Percentiles rank a stretch among this genome's conserved stretches.
phyloP scores from a whole-genome alignment of 2,329 filamentous ascomycete species.

The Xylaria sp. region DNA sequence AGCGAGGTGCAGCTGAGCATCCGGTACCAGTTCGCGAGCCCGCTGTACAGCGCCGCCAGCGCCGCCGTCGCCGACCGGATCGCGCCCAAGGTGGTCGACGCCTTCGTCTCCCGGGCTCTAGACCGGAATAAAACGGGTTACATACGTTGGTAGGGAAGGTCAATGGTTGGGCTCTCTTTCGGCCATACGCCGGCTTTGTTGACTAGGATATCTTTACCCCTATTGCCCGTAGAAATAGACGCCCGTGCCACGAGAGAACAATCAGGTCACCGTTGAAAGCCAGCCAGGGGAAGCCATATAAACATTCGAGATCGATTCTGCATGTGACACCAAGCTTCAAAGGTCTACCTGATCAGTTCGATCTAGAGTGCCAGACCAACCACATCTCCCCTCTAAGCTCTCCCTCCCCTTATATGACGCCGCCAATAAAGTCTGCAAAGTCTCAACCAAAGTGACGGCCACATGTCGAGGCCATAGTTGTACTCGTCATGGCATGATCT shows the following conservation, averaged over 20 bases:
- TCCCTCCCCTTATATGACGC: slow-evolving; percentile 13
- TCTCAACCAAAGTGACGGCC: slow-evolving; percentile 17
- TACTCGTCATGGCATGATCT: slow-evolving; percentile 25
- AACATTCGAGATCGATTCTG: slow-evolving; percentile 17
- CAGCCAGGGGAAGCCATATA: neutral
- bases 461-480: slow-evolving; percentile 16
- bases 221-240: neutral
- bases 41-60: slow-evolving; percentile 83
- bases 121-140: neutral
- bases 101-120: slow-evolving; percentile 76
- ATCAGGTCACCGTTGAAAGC: neutral
- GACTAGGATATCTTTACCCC: neutral
- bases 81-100: slow-evolving; percentile 85
- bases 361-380: slow-evolving; percentile 2
- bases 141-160: too few species aligned
- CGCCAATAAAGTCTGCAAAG: slow-evolving; percentile 13
- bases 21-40: slow-evolving; percentile 83
- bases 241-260: neutral
- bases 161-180: too few species aligned
- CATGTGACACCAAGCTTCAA: slow-evolving; percentile 23
- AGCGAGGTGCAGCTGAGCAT: slow-evolving; percentile 79
- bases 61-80: slow-evolving; percentile 81
- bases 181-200: too few species aligned
- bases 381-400: slow-evolving; percentile 13
- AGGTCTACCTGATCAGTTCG: slow-evolving; percentile 16